phyloP scores from a whole-genome alignment of 2,329 filamentous ascomycete genomes.

The Ustulina deusta region DNA sequence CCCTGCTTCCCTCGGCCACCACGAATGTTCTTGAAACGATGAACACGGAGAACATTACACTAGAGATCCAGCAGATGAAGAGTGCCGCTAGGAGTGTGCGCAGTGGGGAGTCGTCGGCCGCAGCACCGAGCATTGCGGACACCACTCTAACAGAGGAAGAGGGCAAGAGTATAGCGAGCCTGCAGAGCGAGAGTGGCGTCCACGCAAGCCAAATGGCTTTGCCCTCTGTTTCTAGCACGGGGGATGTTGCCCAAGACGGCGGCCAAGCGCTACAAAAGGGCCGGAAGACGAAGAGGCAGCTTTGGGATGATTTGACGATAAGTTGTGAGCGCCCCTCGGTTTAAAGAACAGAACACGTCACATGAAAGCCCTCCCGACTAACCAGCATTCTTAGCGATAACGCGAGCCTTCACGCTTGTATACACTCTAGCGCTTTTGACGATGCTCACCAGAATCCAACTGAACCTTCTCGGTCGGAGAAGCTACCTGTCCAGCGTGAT shows the following conservation, averaged over 20 bases:
- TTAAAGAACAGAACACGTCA: background rate
- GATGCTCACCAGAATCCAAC: conserved; percentile 92
- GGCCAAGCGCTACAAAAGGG: conserved; percentile 62
- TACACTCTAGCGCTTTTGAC: conserved; percentile 92
- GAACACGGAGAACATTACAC: conserved; percentile 91
- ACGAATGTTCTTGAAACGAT: conserved; percentile 88
- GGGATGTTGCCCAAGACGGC: conserved; percentile 57
- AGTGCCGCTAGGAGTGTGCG: conserved; percentile 73
- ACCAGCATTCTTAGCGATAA: conserved; percentile 74
- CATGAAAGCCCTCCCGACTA: conserved; percentile 13
- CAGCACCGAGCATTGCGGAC: conserved; percentile 69
- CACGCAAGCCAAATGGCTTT: conserved; percentile 82
- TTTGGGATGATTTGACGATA: conserved; percentile 98
- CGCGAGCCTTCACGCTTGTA: conserved; percentile 88
- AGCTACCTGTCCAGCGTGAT: conserved; percentile 98
- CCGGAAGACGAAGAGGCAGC: conserved; percentile 85
- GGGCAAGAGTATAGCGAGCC: conserved; percentile 77
- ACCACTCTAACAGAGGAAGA: conserved; percentile 88
- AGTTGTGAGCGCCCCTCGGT: conserved; percentile 73
- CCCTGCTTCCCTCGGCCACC: conserved; percentile 89
- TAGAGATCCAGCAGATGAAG: conserved; percentile 95
- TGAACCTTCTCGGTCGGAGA: conserved; percentile 93
- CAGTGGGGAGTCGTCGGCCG: conserved; percentile 62
- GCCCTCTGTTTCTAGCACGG: conserved; percentile 61
- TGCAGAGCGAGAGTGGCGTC: conserved; percentile 84